These are phyloP conservation scores for Aspergillus bertholletiae DNA, from an alignment of 495 filamentous ascomycete genomes.

Conservation along the genomic window DNA sequence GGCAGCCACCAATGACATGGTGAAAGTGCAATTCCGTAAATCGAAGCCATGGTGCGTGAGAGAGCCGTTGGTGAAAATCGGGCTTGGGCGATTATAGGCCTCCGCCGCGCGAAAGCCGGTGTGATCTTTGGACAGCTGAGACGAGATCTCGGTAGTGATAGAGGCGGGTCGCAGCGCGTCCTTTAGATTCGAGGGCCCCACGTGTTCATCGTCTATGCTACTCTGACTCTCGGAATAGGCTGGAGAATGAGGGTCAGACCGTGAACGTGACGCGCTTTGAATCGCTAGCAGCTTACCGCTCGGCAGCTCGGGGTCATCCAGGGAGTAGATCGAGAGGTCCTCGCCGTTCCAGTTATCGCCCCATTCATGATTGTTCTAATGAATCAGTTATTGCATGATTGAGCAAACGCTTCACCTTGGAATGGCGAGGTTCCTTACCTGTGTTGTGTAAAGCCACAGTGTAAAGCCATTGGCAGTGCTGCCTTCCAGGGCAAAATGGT, in stretches of 20 bases:
- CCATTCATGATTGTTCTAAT: constrained; percentile 78
- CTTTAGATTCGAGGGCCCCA: constrained; percentile 70
- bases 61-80: constrained; percentile 68
- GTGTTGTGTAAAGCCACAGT: constrained; percentile 79
- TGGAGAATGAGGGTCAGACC: constrained; percentile 50
- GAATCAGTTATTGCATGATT: constrained; percentile 2
- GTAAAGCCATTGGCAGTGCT: constrained; percentile 78
- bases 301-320: constrained; percentile 71
- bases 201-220: constrained; percentile 50
- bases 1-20: constrained; percentile 56
- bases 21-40: constrained; percentile 69
- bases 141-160: constrained; percentile 54
- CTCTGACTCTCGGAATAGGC: constrained; percentile 56
- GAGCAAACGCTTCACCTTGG: too few species aligned
- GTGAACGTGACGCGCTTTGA: constrained; percentile 26
- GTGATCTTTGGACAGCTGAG: constrained; percentile 48
- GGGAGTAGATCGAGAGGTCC: constrained; percentile 84
- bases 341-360: constrained; percentile 98
- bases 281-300: constrained; percentile 23
- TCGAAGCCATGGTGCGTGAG: constrained; percentile 73
- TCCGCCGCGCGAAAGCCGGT: constrained; percentile 85
- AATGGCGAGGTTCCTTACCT: constrained; percentile 43
- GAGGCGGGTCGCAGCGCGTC: constrained; percentile 66
- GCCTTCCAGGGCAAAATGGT: constrained; percentile 88
- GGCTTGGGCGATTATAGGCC: constrained; percentile 83